Evolutionary conservation across 2,329 filamentous ascomycete genomes (phyloP), one percentile per base, ranked within the genome.

Genomic region (Botrytis squamosa): DNA sequence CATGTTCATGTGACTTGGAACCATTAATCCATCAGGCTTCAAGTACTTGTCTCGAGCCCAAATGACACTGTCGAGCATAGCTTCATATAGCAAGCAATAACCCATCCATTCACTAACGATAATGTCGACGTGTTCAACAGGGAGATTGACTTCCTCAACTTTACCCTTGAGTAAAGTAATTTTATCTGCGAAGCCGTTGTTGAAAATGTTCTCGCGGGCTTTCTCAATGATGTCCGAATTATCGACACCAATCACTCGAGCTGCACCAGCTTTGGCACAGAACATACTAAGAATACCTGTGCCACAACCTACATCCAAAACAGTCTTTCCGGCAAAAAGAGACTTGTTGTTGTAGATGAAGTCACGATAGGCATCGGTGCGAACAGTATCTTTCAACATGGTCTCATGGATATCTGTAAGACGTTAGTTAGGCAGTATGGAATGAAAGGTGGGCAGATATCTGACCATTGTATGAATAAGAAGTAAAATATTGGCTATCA

Each of bases 101-200:
- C 95, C 95, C 95, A 98, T 98, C 95, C 95, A 98, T 83, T 98
- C 95, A 74, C 93, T 97, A 75, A 98, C 91, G 81, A 98, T 97
- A 80, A 98, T 92, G 83, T 98, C 95, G 64, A 98, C 95, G 80
- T 95, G 86, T 71, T 90, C 86, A 12, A 95, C 91, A 1, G 93
- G 94, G 36, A 94, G 87, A 73, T 84, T 86, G 72, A 97, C 92
- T 77, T 98, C 94, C 82, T 98, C 95, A 75, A 98, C 93, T 80
- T 93, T 93, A 55, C 95, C 95, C 76, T 91, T 89, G 67, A 97
- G 85, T 79, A 93, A 94, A 62, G 91, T 94, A 80, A 98, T 94
- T 38, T 87, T 86, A 78, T 91, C 86, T 40, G 89, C 87, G 55
- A 97, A 88, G 0, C 89, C 90, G 80, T 98, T 98, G 81, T 90